Evolutionary conservation across 768 basidiomycete genomes (phyloP).

Genomic region (Ramaria sp.): DNA sequence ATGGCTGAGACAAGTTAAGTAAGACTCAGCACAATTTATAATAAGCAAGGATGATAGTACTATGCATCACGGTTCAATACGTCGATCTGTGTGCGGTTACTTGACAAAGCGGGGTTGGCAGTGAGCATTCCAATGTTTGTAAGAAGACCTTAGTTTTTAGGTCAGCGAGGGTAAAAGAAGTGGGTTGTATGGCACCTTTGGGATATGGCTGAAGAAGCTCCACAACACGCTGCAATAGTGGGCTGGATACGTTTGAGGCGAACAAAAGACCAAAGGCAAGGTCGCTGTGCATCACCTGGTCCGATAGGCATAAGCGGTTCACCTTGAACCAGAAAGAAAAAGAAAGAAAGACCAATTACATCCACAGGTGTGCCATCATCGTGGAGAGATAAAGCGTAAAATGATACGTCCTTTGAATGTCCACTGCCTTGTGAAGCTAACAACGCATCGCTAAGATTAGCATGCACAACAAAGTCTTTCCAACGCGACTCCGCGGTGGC

Average conservation of each 20-base stretch:
- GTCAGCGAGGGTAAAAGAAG: neutral
- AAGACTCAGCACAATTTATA: neutral
- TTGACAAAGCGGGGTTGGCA: slow-evolving; percentile 35
- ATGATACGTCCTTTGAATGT: slow-evolving; percentile 19
- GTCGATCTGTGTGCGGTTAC: slow-evolving; percentile 30
- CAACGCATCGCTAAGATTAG: slow-evolving; percentile 23
- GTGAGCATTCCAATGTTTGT: slow-evolving; percentile 39
- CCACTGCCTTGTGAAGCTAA: slow-evolving; percentile 11
- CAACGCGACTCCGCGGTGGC: slow-evolving; percentile 22
- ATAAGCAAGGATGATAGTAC: slow-evolving; percentile 25
- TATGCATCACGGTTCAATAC: slow-evolving; percentile 28
- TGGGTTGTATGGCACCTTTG: slow-evolving; percentile 17
- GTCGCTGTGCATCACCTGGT: slow-evolving; percentile 32
- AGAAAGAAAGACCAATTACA: slow-evolving; percentile 15
- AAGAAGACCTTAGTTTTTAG: slow-evolving; percentile 22
- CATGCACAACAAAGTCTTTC: slow-evolving; percentile 25
- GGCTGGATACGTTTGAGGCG: slow-evolving; percentile 26
- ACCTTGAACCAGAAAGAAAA: neutral
- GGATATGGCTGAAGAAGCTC: slow-evolving; percentile 34
- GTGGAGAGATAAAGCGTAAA: slow-evolving; percentile 31
- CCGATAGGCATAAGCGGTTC: neutral
- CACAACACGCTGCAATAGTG: slow-evolving; percentile 26
- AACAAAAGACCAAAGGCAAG: slow-evolving; percentile 31
- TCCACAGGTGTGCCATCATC: slow-evolving; percentile 29
- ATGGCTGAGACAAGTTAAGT: neutral